Base-by-base conservation (phyloP, 1,139 yeast genomes). In the Nakaseomyces bracarensis region DNA sequence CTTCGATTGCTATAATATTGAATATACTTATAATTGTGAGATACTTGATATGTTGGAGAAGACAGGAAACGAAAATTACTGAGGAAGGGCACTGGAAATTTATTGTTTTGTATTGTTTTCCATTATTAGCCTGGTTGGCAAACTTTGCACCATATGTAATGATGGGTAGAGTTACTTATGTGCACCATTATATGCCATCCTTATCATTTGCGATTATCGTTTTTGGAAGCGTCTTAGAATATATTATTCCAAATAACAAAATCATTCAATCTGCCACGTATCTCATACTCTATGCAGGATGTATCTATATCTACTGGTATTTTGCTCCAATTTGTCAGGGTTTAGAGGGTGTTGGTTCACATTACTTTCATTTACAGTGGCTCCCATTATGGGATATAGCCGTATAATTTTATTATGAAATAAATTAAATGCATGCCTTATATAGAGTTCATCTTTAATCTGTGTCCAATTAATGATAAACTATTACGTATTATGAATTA, bases 111-210 rank as follows among this genome's bases (percentile, higher is more conserved):
- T 86, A 82, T 35, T 60, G 76, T 21, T 70, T 77, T 36, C 75
- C 93, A 21, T 71, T 82, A 64, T 53, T 78, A 20, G 85, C 86
- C 3, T 82, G 87, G 85, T 64, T 75, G 5, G 68, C 80, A 46
- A 89, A 82, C 60, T 82, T 70, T 58, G 53, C 78, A 51, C 94
- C 94, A 18, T 82, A 82, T 53, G 77, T 77, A 4, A 57, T 80
- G 34, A 82, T 82, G 94, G 84, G 85, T 3, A 74, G 94, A 68
- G 91, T 82, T 41, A 82, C 91, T 0, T 82, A 82, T 58, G 81
- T 81, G 27, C 94, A 82, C 61, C 94, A 82, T 61, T 82, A 82
- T 57, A 75, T 80, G 45, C 94, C 94, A 4, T 89, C 91, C 0
- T 69, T 82, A 52, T 82, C 78, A 62, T 82, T 82, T 65, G 91